A percentile compares a stretch with the other conserved stretches of the same genome.
Conservation (phyloP, 768 basidiomycete species). For the Floccularia luteovirens region DNA sequence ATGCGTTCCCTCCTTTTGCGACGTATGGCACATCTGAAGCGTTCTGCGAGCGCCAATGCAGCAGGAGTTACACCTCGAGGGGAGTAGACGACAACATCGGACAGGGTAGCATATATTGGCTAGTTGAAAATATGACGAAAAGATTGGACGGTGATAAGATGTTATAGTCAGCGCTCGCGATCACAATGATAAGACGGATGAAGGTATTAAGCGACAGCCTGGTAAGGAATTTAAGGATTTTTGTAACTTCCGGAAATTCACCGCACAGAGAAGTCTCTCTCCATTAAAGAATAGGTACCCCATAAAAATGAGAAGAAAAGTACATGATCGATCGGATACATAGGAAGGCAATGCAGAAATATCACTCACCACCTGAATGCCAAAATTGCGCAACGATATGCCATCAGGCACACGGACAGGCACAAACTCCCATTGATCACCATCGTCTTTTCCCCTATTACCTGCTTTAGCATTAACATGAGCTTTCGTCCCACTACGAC, state of each 20-base stretch:
- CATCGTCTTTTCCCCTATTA: constrained; percentile 11
- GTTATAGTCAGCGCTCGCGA: too few relatives aligned
- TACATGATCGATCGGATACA: neutral
- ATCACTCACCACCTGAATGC: constrained; percentile 74
- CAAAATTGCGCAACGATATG: constrained; percentile 81
- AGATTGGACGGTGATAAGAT: too few relatives aligned
- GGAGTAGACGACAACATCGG: constrained; percentile 85
- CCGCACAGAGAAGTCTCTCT: too few relatives aligned
- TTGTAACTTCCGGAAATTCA: too few relatives aligned
- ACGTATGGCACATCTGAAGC: constrained; percentile 58
- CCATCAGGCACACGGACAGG: constrained; percentile 72
- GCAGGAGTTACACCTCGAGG: constrained; percentile 53
- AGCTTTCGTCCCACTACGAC: neutral
- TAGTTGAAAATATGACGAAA: too few relatives aligned
- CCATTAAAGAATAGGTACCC: too few relatives aligned
- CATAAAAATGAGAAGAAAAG: neutral
- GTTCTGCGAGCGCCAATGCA: constrained; percentile 54
- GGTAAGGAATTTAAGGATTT: too few relatives aligned
- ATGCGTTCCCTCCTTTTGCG: constrained; percentile 47
- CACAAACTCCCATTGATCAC: constrained; percentile 55
- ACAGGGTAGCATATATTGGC: constrained; percentile 84
- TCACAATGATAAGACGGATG: too few relatives aligned
- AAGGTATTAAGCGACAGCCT: too few relatives aligned
- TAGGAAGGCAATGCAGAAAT: constrained; percentile 3
- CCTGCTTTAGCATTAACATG: constrained; percentile 3